phyloP scores from a whole-genome alignment of 202 grass and related monocot species.

The Thinopyrum obtusiflorum region DNA sequence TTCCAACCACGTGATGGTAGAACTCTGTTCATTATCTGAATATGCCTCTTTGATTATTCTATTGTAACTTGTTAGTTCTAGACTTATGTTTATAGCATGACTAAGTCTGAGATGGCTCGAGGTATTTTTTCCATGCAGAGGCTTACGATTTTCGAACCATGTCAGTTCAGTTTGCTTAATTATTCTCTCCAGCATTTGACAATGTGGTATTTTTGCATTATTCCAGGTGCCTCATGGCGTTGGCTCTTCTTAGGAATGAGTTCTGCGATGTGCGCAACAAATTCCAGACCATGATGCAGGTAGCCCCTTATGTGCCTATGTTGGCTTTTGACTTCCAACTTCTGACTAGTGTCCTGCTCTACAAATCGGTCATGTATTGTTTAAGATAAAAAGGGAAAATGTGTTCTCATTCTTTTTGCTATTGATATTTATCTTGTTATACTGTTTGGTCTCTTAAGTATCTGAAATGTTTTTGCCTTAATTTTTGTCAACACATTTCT shows the following conservation, averaged over 20 bases:
- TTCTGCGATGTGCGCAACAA: constrained; percentile 53
- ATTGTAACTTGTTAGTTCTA: too few species aligned
- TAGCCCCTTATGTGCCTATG: constrained; percentile 12
- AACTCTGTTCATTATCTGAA: too few species aligned
- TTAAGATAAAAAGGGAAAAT: background rate
- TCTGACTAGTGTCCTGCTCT: background rate
- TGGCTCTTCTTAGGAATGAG: constrained; percentile 56
- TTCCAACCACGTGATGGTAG: too few species aligned
- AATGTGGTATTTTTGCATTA: background rate
- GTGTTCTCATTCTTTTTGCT: background rate
- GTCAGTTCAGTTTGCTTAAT: background rate
- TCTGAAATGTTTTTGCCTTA: background rate
- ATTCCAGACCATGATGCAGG: constrained; percentile 74
- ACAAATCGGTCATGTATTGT: background rate
- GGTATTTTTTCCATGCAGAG: background rate
- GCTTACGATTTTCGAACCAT: background rate
- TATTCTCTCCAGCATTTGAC: background rate
- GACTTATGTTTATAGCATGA: too few species aligned
- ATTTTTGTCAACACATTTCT: background rate
- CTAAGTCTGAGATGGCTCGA: too few species aligned
- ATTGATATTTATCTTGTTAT: background rate
- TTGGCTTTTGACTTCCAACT: background rate
- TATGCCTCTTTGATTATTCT: too few species aligned
- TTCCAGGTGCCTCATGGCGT: constrained; percentile 59
- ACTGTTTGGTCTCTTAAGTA: background rate